Evolutionary conservation across 2,329 filamentous ascomycete genomes (phyloP).

Genomic region (Blastomyces parvus): DNA sequence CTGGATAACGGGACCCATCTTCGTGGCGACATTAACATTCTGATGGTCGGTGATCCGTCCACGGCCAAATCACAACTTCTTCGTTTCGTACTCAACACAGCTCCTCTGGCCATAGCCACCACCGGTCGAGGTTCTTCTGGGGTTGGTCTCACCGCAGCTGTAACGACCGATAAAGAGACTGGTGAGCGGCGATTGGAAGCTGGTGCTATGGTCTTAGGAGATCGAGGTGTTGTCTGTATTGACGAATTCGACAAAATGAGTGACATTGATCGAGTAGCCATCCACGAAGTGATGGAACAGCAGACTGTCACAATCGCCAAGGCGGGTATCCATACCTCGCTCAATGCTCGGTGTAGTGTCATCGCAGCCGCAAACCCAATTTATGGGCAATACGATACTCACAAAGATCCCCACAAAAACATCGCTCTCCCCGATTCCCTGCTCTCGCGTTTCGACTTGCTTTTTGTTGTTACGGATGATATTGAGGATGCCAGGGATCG

Average conservation of each 20-base stretch:
- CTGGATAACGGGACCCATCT: conserved; percentile 95
- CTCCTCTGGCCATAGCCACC: conserved; percentile 89
- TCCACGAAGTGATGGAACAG: conserved; percentile 99
- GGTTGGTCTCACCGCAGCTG: conserved; percentile 92
- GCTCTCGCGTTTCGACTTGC: conserved; percentile 92
- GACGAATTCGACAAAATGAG: conserved; percentile 99
- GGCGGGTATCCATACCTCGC: conserved; percentile 91
- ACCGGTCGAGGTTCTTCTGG: conserved; percentile 94
- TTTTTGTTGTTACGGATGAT: conserved; percentile 96
- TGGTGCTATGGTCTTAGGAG: conserved; percentile 96
- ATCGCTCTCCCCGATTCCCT: conserved; percentile 95
- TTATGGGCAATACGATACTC: conserved; percentile 95
- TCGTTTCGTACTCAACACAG: conserved; percentile 93
- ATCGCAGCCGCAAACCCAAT: conserved; percentile 95
- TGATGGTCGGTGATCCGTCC: conserved; percentile 98
- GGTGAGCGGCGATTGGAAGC: conserved; percentile 90
- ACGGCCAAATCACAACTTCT: conserved; percentile 98
- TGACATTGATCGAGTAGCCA: conserved; percentile 92
- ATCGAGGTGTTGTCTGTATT: conserved; percentile 95
- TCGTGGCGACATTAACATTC: conserved; percentile 96
- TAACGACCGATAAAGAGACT: conserved; percentile 94
- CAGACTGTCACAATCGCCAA: conserved; percentile 99
- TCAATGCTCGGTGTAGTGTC: conserved; percentile 94
- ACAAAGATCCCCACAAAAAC: conserved; percentile 98
- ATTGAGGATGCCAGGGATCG: conserved; percentile 90